Percentiles rank a stretch among this genome's conserved stretches.
Evolutionary conservation across 2,329 filamentous ascomycete species (phyloP).

Genomic region (Davidsoniella australis): DNA sequence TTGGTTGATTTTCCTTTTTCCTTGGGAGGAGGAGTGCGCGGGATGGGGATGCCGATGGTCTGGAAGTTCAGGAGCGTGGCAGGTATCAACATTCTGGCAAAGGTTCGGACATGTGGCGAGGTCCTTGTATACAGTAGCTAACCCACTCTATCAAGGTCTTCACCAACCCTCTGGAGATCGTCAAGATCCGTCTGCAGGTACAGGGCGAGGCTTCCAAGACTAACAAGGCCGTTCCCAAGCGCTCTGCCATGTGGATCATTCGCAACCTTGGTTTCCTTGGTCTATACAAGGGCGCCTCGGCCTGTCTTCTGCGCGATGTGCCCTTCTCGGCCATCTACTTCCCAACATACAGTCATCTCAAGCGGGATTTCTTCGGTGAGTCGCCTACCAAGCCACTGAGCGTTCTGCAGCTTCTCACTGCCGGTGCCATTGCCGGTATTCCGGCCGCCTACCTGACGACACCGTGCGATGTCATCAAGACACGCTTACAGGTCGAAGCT

Average conservation of each 20-base stretch:
- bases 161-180: conserved; percentile 94
- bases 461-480: conserved; percentile 98
- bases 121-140: conserved; percentile 11
- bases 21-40: no score
- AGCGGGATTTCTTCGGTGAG: conserved; percentile 88
- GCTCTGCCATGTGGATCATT: conserved; percentile 95
- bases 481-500: conserved; percentile 88
- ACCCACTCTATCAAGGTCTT: conserved; percentile 46
- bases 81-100: no score
- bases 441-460: conserved; percentile 88
- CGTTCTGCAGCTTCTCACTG: conserved; percentile 76
- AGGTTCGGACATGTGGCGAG: no score
- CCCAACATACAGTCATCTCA: conserved; percentile 87
- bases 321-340: conserved; percentile 99
- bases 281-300: conserved; percentile 90
- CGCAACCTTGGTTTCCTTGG: conserved; percentile 85
- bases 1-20: no score
- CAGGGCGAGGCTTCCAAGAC: conserved; percentile 90
- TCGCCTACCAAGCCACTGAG: conserved; percentile 72
- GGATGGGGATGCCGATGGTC: no score
- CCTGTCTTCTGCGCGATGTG: conserved; percentile 86
- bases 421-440: conserved; percentile 89
- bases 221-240: conserved; percentile 55
- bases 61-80: no score
- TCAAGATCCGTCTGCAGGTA: conserved; percentile 96